Conservation (phyloP, 495 filamentous ascomycete species). For the Penicillium verhagenii region DNA sequence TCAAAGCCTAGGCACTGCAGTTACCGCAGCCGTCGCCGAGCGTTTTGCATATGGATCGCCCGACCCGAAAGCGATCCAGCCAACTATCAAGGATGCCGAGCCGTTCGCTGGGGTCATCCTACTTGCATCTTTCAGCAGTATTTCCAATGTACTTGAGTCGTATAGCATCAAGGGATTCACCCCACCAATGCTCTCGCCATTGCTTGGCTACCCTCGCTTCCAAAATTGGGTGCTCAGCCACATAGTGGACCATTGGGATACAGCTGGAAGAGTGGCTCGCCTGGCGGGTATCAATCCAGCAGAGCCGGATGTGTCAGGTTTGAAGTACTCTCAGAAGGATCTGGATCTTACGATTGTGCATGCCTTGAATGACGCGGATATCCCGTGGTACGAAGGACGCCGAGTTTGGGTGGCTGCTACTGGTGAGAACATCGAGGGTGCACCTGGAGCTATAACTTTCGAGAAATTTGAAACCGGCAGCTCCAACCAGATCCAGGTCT, state of each 20-base stretch:
- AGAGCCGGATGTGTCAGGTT: constrained; percentile 16
- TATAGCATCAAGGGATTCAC: constrained; percentile 73
- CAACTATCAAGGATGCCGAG: constrained; percentile 38
- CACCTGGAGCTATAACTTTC: constrained; percentile 49
- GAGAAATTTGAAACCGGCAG: constrained; percentile 30
- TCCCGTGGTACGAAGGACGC: constrained; percentile 58
- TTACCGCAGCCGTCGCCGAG: constrained; percentile 69
- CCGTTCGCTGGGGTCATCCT: constrained; percentile 73
- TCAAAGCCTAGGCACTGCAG: constrained; percentile 86
- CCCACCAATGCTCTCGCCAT: constrained; percentile 77
- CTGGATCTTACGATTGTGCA: constrained; percentile 73
- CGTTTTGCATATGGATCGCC: constrained; percentile 55
- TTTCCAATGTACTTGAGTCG: constrained; percentile 68
- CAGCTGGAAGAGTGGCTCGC: constrained; percentile 46
- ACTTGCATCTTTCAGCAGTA: constrained; percentile 72
- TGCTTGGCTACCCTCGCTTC: constrained; percentile 56
- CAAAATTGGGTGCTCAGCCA: constrained; percentile 44
- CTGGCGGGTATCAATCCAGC: constrained; percentile 34
- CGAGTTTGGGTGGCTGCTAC: constrained; percentile 52
- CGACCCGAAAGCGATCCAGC: constrained; percentile 32
- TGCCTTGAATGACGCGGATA: constrained; percentile 72
- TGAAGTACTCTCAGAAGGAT: constrained; percentile 43
- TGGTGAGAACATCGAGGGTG: constrained; percentile 47
- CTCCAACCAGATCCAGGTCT: constrained; percentile 36
- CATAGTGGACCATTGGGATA: constrained; percentile 59